Base-by-base conservation (phyloP, 1,284 basidiomycete genomes). In the Testicularia cyperi region DNA sequence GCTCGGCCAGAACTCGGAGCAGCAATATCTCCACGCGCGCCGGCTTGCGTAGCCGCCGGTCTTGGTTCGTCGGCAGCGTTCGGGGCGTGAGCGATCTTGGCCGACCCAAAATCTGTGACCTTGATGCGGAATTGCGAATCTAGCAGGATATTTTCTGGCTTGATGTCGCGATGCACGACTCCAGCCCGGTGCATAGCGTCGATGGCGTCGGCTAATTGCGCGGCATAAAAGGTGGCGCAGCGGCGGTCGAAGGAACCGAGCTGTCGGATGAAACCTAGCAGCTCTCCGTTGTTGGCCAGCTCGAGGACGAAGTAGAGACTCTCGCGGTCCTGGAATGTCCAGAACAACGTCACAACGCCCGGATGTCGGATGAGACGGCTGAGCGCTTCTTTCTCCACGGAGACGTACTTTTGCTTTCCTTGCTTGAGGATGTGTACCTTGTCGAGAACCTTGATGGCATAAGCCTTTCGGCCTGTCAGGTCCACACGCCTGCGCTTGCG, bases 401-500 rank as follows among this genome's bases (percentile, higher is more conserved):
- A 35, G 22, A 76, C 73, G 35, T 76, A 76, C 44, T 75, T 75
- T 22, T 75, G 72, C 63, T 76, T 76, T 36, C 70, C 70, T 40
- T 76, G 70, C 46, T 72, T 72, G 30, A 76, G 62, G 29, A 76
- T 76, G 49, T 76, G 74, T 13, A 74, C 68, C 54, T 76, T 76
- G 46, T 76, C 72, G 25, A 75, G 61, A 10, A 76, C 65, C 38
- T 76, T 76, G 47, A 75, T 58, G 3, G 74, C 74, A 19, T 75
- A 76, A 6, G 53, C 66, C 18, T 62, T 64, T 29, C 49, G 55
- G 7, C 58, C 60, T 4, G 30, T 42, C n/a, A 56, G 23, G 19
- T 64, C 48, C 29, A 58, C 43, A 10, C 33, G 39, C n/a, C 54
- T 40, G 27, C 42, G 39, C 28, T 40, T 37, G 6, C 33, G 33